Conservation (phyloP, 305 asterid genomes). For the Solanum hybrid region DNA sequence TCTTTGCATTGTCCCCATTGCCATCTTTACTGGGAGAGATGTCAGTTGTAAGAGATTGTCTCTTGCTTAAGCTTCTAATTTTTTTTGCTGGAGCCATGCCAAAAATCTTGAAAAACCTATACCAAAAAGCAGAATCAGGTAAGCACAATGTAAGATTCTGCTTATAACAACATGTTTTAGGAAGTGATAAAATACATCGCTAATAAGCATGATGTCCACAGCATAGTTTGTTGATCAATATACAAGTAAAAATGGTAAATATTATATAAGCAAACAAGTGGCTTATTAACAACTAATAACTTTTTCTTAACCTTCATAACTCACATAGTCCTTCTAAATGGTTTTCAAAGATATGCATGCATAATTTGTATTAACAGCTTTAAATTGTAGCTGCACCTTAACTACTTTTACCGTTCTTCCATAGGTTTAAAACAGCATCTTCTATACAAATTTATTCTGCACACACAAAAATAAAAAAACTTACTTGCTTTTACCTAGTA, state of each 20-base stretch:
- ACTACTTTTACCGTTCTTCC: not conserved
- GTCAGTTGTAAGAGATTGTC: constrained; percentile 35
- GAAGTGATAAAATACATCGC: not conserved
- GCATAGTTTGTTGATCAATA: not conserved
- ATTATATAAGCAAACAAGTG: not conserved
- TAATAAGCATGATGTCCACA: not conserved
- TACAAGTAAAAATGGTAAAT: not conserved
- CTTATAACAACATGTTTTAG: not conserved
- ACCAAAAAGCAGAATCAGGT: not conserved
- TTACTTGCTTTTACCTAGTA: not conserved
- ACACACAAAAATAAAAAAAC: not conserved
- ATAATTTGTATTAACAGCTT: not conserved
- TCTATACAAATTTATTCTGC: not conserved
- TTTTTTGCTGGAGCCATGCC: constrained; percentile 75
- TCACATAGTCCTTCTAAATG: not conserved
- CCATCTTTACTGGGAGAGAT: constrained; percentile 64
- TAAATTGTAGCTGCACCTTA: not conserved
- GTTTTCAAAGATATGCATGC: not conserved
- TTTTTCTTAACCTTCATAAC: not conserved
- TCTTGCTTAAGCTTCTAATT: constrained; percentile 52
- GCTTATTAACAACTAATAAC: not conserved
- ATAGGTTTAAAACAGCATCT: not conserved
- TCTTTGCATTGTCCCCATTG: constrained; percentile 34
- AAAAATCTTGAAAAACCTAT: constrained; percentile 10
- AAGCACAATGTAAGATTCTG: not conserved